These are phyloP conservation scores for Musa beccarii DNA, from an alignment of 176 grass and related monocot genomes.

Conservation along the genomic window DNA sequence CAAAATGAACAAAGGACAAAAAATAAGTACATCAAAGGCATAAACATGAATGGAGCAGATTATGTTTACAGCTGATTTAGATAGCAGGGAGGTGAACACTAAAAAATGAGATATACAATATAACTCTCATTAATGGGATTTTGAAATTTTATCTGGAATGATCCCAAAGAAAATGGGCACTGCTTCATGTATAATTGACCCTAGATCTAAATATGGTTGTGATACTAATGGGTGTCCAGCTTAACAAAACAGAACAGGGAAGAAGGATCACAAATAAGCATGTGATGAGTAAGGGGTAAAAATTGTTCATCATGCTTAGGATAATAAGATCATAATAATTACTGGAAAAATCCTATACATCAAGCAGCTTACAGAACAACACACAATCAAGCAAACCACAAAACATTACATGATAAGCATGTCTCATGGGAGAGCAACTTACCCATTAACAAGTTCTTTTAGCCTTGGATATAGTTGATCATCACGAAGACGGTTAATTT, in stretches of 20 bases:
- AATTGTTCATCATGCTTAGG: not conserved
- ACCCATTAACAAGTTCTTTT: slow-evolving; percentile 69
- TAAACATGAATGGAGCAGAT: too few species aligned
- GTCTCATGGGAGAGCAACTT: slow-evolving; percentile 14
- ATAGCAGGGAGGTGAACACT: too few species aligned
- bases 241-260: not conserved
- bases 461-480: slow-evolving; percentile 72
- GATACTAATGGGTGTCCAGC: not conserved
- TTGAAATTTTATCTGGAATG: too few species aligned
- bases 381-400: not conserved
- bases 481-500: slow-evolving; percentile 83
- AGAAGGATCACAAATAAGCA: not conserved
- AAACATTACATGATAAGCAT: not conserved
- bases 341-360: not conserved
- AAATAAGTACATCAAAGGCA: too few species aligned
- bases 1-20: too few species aligned
- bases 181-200: too few species aligned
- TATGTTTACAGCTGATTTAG: too few species aligned
- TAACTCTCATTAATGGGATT: too few species aligned
- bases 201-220: too few species aligned
- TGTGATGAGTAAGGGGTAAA: not conserved
- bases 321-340: not conserved
- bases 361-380: not conserved
- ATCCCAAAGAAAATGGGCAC: too few species aligned
- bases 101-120: too few species aligned